Base-by-base conservation (phyloP, 805 yeast genomes). In the Kazachstania psychrophila region DNA sequence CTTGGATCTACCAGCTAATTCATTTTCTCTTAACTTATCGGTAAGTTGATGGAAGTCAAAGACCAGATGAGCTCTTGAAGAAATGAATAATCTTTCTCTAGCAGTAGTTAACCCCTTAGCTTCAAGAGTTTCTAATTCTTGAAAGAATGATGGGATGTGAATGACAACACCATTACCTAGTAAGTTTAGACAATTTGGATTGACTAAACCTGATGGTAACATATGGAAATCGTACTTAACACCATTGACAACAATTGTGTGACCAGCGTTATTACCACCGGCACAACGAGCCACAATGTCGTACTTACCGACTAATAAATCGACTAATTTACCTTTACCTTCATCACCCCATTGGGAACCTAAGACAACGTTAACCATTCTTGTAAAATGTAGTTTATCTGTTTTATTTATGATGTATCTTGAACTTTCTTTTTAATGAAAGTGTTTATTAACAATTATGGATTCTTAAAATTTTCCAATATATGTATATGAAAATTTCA, bases 341-440 rank as follows among this genome's bases (percentile, higher is more conserved):
- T 92, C 99, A 60, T 92, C 99, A 47, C 99, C 99, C 99, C 99
- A 92, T 66, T 92, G 99, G 65, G 97, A 70, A 41, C 99, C 99
- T 54, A 92, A 72, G 38, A 92, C 99, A 47, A 92, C 97, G 58
- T 65, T 64, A 50, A 65, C 66, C 71, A 66, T 65, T 24, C 18
- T 39, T 19, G 15, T n/a, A n/a, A n/a, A n/a, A n/a, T n/a, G n/a
- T n/a, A 22, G 10, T 22, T 22, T 22, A 8, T 22, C 23, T 22
- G 10, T 22, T 22, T 22, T 22, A 22, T 22, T 22, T 22, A 10
- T 22, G 7, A 8, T 22, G 23, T 22, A 22, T 10, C 10, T 22
- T 7, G 5, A 11, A 12, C n/a, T 11, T 24, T 24, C n/a, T 24
- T 24, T 7, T 24, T 24, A 24, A 11, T 12, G 9, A 11, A 11